These are phyloP conservation scores for Golovinomyces cichoracearum DNA, from an alignment of 2,329 filamentous ascomycete species.

Conservation along the genomic window DNA sequence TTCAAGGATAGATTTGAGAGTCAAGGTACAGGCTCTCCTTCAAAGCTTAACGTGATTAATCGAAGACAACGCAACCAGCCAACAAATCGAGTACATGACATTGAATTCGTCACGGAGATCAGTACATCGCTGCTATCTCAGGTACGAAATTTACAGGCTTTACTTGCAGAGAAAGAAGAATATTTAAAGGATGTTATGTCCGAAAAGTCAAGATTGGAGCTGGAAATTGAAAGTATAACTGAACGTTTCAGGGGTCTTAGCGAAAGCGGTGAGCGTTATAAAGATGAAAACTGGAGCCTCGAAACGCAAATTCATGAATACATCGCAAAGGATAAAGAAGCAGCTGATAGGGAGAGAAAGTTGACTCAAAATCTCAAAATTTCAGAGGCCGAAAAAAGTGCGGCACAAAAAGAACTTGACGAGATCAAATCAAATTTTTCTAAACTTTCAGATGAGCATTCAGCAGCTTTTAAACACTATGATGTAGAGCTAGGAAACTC, in stretches of 20 bases:
- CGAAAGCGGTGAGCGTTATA: conserved; percentile 86
- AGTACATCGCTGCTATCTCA: conserved; percentile 86
- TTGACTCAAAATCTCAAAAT: conserved; percentile 46
- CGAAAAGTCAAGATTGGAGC: conserved; percentile 56
- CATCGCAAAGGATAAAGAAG: conserved; percentile 44
- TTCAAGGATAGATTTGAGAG: conserved; percentile 47
- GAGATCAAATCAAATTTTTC: conserved; percentile 60
- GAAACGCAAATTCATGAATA: conserved; percentile 80
- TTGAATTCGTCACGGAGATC: conserved; percentile 95
- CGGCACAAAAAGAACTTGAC: conserved; percentile 64
- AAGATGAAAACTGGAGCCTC: conserved; percentile 95
- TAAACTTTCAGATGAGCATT: conserved; percentile 59
- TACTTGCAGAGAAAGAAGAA: conserved; percentile 72
- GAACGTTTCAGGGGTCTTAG: conserved; percentile 62
- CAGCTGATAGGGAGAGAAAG: conserved; percentile 59
- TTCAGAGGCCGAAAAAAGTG: conserved; percentile 47
- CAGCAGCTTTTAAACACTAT: conserved; percentile 50
- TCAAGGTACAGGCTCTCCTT: conserved; percentile 62
- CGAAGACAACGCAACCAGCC: conserved; percentile 78
- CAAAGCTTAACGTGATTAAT: conserved; percentile 66
- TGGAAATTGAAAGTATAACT: conserved; percentile 52
- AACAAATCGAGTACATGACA: conserved; percentile 69
- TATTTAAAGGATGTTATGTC: conserved; percentile 47
- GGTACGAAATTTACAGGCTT: conserved; percentile 64
- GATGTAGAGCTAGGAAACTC: conserved; percentile 69